phyloP scores from a whole-genome alignment of 768 basidiomycete genomes.

The Psilocybe sp. region DNA sequence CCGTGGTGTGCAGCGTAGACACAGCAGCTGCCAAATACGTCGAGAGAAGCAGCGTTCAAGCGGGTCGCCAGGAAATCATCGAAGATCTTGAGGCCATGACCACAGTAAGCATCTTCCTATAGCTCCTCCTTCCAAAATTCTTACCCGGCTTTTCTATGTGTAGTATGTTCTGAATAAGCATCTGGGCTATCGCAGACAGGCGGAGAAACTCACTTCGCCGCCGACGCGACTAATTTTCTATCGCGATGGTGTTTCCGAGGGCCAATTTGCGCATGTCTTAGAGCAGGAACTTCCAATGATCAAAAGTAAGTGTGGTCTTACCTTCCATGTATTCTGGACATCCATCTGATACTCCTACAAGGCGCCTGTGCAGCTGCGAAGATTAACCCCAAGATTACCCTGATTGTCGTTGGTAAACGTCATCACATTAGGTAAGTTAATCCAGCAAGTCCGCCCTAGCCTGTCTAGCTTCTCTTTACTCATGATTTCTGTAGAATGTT shows the following conservation, averaged over 20 bases:
- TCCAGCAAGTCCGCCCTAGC: not conserved
- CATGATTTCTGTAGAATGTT: slow-evolving; percentile 25
- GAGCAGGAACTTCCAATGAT: slow-evolving; percentile 51
- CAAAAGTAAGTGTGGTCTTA: slow-evolving; percentile 36
- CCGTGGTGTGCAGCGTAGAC: slow-evolving; percentile 78
- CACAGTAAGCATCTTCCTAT: slow-evolving; percentile 31
- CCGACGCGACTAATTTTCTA: slow-evolving; percentile 74
- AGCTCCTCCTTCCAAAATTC: not conserved
- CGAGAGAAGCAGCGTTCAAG: slow-evolving; percentile 58
- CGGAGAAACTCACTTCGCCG: slow-evolving; percentile 56
- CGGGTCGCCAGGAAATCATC: slow-evolving; percentile 71
- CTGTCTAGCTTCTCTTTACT: not conserved
- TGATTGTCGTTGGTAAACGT: slow-evolving; percentile 78
- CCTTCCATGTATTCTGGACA: not conserved
- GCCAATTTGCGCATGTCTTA: slow-evolving; percentile 49
- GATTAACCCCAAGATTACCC: slow-evolving; percentile 66
- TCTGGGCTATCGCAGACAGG: slow-evolving; percentile 43
- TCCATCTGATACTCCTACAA: slow-evolving; percentile 20
- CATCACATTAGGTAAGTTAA: slow-evolving; percentile 50
- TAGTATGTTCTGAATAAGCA: slow-evolving; percentile 56
- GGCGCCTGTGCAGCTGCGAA: slow-evolving; percentile 56
- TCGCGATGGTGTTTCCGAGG: slow-evolving; percentile 58
- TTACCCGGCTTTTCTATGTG: slow-evolving; percentile 30
- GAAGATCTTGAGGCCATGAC: slow-evolving; percentile 65
- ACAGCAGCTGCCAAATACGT: slow-evolving; percentile 67